phyloP scores from a whole-genome alignment of 2,329 filamentous ascomycete species.

The Colletotrichum filicis region DNA sequence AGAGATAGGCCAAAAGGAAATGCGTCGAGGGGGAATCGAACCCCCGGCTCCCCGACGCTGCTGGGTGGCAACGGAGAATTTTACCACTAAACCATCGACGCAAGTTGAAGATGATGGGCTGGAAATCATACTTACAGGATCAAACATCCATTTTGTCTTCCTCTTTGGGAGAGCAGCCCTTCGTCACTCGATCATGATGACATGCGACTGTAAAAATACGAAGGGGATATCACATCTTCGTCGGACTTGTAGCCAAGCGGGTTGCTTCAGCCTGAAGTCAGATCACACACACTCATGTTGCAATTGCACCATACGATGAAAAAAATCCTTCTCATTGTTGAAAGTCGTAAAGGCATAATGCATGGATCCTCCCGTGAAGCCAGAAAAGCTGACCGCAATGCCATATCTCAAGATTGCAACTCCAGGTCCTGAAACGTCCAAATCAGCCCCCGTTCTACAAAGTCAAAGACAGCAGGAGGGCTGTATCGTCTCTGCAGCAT shows the following conservation, averaged over 20 bases:
- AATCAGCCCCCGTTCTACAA: constrained; percentile 2
- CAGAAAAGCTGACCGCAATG: constrained; percentile 25
- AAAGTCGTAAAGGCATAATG: constrained; percentile 20
- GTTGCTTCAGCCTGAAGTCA: background rate
- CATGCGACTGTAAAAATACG: accelerated
- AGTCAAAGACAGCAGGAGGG: background rate
- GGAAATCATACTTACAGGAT: no score
- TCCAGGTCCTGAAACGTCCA: constrained; percentile 5
- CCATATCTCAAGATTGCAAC: constrained; percentile 11
- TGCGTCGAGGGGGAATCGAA: constrained; percentile 20
- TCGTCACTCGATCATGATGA: no score
- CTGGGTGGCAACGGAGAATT: constrained; percentile 20
- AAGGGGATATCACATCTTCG: background rate
- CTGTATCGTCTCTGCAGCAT: background rate
- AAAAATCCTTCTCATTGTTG: background rate
- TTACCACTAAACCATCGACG: constrained; percentile 24
- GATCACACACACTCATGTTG: background rate
- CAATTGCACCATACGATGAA: background rate
- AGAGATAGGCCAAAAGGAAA: no score
- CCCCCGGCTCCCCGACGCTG: constrained; percentile 21
- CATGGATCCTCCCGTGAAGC: constrained; percentile 17
- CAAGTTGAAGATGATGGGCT: no score
- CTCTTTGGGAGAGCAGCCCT: no score
- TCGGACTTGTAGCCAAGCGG: background rate
- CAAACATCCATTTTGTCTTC: no score